A percentile compares a stretch with the other conserved stretches of the same genome.
These are phyloP conservation scores for Debaryomycetaceae sp. DNA, from an alignment of 1,139 yeast genomes.

Conservation along the genomic window DNA sequence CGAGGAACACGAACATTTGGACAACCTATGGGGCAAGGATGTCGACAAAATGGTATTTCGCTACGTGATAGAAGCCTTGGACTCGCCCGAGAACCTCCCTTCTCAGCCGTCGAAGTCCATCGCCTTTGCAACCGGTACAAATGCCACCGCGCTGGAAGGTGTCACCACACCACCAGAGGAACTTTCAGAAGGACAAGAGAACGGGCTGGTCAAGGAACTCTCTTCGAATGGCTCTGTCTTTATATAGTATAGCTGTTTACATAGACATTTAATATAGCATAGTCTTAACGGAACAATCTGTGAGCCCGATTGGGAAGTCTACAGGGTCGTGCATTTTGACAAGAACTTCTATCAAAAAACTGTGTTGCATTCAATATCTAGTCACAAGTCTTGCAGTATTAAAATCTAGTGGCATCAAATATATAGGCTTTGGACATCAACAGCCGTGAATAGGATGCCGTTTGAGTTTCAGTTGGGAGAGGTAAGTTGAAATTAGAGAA, in stretches of 20 bases:
- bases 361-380: not conserved
- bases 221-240: not conserved
- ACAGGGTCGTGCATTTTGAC: not conserved
- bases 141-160: not conserved
- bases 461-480: not conserved
- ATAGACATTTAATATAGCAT: not conserved
- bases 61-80: constrained; percentile 46
- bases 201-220: not conserved
- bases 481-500: not conserved
- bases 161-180: not conserved
- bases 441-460: not conserved
- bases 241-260: not conserved
- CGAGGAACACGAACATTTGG: constrained; percentile 77
- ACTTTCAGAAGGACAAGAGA: not conserved
- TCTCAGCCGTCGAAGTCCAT: not conserved
- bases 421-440: not conserved
- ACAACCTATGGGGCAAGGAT: constrained; percentile 81
- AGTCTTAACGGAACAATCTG: not conserved
- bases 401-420: not conserved
- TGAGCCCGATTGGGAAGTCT: not conserved
- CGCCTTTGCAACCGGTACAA: not conserved
- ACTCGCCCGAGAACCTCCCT: constrained; percentile 10
- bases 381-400: not conserved
- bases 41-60: constrained; percentile 45
- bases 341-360: not conserved